Percentiles rank a stretch among this genome's conserved stretches.
phyloP scores from a whole-genome alignment of 352 stramenopile genomes.

The Phytophthora capsici region DNA sequence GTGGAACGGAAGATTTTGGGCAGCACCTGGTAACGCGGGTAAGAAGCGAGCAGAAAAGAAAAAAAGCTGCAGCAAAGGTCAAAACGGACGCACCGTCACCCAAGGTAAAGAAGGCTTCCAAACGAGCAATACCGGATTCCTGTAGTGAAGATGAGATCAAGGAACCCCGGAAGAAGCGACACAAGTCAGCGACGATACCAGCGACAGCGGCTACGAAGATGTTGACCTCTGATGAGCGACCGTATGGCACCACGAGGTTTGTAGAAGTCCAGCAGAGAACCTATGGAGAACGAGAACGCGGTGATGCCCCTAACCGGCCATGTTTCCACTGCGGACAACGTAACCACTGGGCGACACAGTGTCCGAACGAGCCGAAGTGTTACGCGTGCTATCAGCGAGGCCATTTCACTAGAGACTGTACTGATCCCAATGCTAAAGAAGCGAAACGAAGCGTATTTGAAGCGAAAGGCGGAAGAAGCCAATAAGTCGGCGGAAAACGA shows the following conservation, averaged over 20 bases:
- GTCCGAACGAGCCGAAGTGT: too few relatives aligned
- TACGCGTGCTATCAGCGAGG: background rate
- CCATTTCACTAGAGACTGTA: slow-evolving; percentile 4
- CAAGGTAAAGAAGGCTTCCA: too few relatives aligned
- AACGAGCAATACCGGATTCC: background rate
- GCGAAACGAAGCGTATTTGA: background rate
- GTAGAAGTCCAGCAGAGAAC: too few relatives aligned
- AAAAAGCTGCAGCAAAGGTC: background rate
- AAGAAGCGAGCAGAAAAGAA: too few relatives aligned
- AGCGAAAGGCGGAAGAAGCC: too few relatives aligned
- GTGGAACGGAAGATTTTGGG: too few relatives aligned
- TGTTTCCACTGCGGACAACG: too few relatives aligned
- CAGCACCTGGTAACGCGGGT: too few relatives aligned
- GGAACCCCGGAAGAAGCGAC: background rate
- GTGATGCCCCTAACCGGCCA: too few relatives aligned
- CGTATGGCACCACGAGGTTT: too few relatives aligned
- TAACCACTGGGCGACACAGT: too few relatives aligned
- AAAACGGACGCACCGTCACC: background rate
- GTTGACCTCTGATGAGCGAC: background rate
- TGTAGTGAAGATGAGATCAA: background rate
- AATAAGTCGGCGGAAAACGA: background rate
- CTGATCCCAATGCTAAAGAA: background rate
- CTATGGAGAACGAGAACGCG: too few relatives aligned
- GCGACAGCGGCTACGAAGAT: background rate
- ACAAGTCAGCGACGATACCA: background rate